Percentiles rank a stretch among this genome's conserved stretches.
phyloP scores from a whole-genome alignment of 176 grass and related monocot genomes.

The Cymbopogon citratus region DNA sequence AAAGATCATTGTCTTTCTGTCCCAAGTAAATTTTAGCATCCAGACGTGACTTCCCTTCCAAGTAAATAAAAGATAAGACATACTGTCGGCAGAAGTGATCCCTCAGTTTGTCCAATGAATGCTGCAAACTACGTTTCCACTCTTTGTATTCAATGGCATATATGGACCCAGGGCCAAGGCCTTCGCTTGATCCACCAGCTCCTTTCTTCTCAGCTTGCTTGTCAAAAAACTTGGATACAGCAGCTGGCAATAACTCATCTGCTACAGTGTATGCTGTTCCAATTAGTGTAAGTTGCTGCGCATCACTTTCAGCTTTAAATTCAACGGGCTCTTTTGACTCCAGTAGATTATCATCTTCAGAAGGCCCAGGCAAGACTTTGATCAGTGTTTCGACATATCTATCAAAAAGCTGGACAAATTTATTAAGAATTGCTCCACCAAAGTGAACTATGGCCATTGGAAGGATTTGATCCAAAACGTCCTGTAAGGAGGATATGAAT shows the following conservation, averaged over 20 bases:
- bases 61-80: conserved; percentile 96
- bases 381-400: conserved; percentile 79
- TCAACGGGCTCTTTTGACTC: conserved; percentile 59
- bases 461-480: conserved; percentile 87
- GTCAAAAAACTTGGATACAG: conserved; percentile 69
- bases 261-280: conserved; percentile 69
- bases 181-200: conserved; percentile 52
- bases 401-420: conserved; percentile 82
- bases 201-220: conserved; percentile 66
- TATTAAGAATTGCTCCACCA: conserved; percentile 82
- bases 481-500: conserved; percentile 48
- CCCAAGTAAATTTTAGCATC: conserved; percentile 97
- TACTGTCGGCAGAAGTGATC: conserved; percentile 93
- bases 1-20: conserved; percentile 64
- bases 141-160: conserved; percentile 76
- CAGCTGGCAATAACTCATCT: conserved; percentile 75
- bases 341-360: conserved; percentile 81
- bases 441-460: conserved; percentile 78
- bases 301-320: conserved; percentile 87
- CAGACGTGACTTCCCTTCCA: conserved; percentile 89
- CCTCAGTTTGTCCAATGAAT: conserved; percentile 84
- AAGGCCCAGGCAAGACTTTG: conserved; percentile 66
- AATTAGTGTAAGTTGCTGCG: conserved; percentile 73
- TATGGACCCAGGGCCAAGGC: conserved; percentile 42
- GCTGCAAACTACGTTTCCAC: conserved; percentile 78